Evolutionary conservation across 139 green algal genomes (phyloP), one percentile per base, ranked within the genome.

Genomic region (Yamagishiella unicocca): DNA sequence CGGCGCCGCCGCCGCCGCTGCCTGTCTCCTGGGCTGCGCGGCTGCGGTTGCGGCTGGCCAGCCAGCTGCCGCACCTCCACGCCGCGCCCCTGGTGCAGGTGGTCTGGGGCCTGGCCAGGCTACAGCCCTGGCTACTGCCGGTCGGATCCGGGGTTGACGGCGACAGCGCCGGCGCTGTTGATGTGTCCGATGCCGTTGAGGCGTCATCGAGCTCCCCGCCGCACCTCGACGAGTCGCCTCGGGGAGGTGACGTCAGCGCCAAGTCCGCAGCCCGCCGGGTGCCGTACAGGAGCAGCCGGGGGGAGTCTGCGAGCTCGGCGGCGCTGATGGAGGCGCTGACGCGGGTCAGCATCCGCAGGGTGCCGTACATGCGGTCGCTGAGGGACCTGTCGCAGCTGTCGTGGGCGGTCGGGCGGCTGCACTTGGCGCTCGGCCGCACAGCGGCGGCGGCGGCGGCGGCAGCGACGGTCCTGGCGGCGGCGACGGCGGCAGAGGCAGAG

Each of bases 371-470:
- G 19, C 19, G 4, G 9, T 43, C n/a, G 33, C 19, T 64, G 17
- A 29, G 79, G n/a, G 79, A 85, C 40, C 79, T 85, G 42, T n/a
- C 79, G 61, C 61, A 85, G 61, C 62, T 85, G 6, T 45, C 79
- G n/a, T 85, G 79, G 79, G 79, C 79, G 2, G 29, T 85, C 7
- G 79, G n/a, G n/a, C 25, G 43, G 5, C 79, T 85, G 53, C 74
- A 80, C 43, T 27, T 35, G 27, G 8, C n/a, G 72, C 4, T 43
- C 45, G 42, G 43, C 72, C 43, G 1, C 29, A 31, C 35, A 4
- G 29, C 2, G 24, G 10, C 1, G 7, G 24, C 27, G 43, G 24
- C 9, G 72, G n/a, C 17, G 29, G 35, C 19, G 58, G 6, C 58
- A 68, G 58, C 58, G 22, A 22, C 22, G 58, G 58, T 17, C n/a